Base-by-base conservation (phyloP, 257 asterid genomes). In the Scutellaria barbata region DNA sequence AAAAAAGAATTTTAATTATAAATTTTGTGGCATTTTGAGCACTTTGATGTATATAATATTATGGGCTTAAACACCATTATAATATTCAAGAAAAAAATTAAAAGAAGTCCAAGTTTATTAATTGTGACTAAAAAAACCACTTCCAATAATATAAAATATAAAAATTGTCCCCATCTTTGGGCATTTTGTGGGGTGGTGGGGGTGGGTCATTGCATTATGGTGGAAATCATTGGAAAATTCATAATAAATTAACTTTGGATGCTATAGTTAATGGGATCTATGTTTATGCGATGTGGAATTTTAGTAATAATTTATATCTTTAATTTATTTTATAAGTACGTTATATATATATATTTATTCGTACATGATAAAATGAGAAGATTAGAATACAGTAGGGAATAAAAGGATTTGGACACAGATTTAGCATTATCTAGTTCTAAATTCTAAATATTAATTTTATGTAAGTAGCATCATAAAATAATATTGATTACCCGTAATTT, bases 231-330 rank as follows among this genome's bases (percentile, higher is more conserved):
- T 46, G 70, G 45, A 47, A 3, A 20, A 1, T 25, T 65, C 30
- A 10, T 48, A 14, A 41, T 30, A n/a, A n/a, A 25, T 66, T 3
- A 25, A 13, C 33, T 66, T 48, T 48, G 43, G 71, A 66, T 66
- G 60, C 71, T 35, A 48, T 47, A 22, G 25, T 22, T 22, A 45
- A 47, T 30, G 35, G 37, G 54, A 22, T 22, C 25, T 1, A 22
- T 22, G 25, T 22, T 1, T 22, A 22, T 22, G 25, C 25, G 37
- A 53, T 53, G 59, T 9, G 18, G 59, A 51, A 16, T 51, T 51
- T 12, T 14, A 14, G 16, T 17, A 14, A 17, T 14, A 7, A 6
- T 16, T 16, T 16, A 16, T 51, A 10, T 42, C 11, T 42, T 42
- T 42, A 42, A 42, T 48, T 7, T 13, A 3, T 5, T 48, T 10